A percentile compares a stretch with the other conserved stretches of the same genome.
These are phyloP conservation scores for Mimosa pudica DNA, from an alignment of 306 rosid genomes.

Conservation along the genomic window DNA sequence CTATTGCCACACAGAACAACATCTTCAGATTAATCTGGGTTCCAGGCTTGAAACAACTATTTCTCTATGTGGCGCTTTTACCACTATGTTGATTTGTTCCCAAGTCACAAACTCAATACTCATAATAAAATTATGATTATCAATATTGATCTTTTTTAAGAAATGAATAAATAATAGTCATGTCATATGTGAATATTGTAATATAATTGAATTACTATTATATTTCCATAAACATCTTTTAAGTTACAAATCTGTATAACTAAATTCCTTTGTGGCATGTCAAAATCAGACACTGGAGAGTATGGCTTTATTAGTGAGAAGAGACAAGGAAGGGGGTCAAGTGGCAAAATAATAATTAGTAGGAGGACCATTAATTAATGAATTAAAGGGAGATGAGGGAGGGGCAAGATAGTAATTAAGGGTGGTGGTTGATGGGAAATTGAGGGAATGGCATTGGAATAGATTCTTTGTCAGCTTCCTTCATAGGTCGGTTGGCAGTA, in stretches of 20 bases:
- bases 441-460: slow-evolving; percentile 25
- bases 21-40: too few relatives aligned
- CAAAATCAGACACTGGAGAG: slow-evolving; percentile 11
- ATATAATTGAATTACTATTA: background rate
- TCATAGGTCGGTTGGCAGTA: slow-evolving; percentile 58
- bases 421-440: slow-evolving; percentile 36
- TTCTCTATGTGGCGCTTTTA: too few relatives aligned
- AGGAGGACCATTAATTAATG: slow-evolving; percentile 8
- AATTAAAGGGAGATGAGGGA: background rate
- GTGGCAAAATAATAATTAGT: slow-evolving; percentile 42
- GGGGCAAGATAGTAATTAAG: slow-evolving; percentile 52
- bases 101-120: too few relatives aligned
- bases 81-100: too few relatives aligned
- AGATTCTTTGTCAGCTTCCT: slow-evolving; percentile 61
- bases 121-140: too few relatives aligned
- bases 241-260: background rate
- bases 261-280: background rate
- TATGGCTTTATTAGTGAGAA: slow-evolving; percentile 25
- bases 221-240: background rate
- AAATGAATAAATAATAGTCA: background rate
- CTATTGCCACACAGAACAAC: too few relatives aligned
- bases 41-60: too few relatives aligned
- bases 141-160: too few relatives aligned
- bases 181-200: background rate
- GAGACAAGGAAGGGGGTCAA: slow-evolving; percentile 31